These are phyloP conservation scores for Dryas octopetala DNA, from an alignment of 306 rosid species.

Conservation along the genomic window DNA sequence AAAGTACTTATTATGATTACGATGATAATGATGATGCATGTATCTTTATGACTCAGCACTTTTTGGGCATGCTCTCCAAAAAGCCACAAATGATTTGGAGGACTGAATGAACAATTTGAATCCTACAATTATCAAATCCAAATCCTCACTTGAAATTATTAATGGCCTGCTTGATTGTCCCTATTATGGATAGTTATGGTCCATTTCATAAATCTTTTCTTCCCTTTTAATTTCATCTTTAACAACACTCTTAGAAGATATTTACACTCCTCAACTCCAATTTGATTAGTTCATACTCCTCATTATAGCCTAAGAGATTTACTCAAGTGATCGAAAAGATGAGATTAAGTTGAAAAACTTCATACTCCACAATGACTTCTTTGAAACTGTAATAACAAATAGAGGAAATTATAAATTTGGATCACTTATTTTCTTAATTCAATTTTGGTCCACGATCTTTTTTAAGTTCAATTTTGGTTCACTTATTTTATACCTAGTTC, in stretches of 20 bases:
- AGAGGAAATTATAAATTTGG: no score
- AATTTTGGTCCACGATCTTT: no score
- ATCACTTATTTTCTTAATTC: no score
- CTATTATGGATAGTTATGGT: constrained; percentile 33
- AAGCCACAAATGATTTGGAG: neutral
- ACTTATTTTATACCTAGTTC: no score
- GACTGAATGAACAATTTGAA: constrained; percentile 16
- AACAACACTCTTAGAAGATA: no score
- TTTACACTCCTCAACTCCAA: neutral
- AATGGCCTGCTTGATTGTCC: constrained; percentile 48
- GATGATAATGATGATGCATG: neutral
- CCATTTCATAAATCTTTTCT: constrained; percentile 15
- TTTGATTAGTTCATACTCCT: neutral
- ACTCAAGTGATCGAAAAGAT: neutral
- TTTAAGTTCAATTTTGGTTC: no score
- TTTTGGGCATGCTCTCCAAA: constrained; percentile 14
- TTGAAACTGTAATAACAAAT: neutral
- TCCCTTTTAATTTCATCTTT: neutral
- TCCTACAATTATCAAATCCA: constrained; percentile 25
- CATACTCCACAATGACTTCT: neutral
- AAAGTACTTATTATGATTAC: constrained; percentile 19
- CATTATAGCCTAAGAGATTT: neutral
- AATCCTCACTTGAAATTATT: constrained; percentile 74
- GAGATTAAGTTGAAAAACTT: neutral
- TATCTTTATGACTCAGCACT: neutral